Evolutionary conservation across 148 eudicot genomes (phyloP), one percentile per base, ranked within the genome.

Genomic region (Pouteria glomerata): DNA sequence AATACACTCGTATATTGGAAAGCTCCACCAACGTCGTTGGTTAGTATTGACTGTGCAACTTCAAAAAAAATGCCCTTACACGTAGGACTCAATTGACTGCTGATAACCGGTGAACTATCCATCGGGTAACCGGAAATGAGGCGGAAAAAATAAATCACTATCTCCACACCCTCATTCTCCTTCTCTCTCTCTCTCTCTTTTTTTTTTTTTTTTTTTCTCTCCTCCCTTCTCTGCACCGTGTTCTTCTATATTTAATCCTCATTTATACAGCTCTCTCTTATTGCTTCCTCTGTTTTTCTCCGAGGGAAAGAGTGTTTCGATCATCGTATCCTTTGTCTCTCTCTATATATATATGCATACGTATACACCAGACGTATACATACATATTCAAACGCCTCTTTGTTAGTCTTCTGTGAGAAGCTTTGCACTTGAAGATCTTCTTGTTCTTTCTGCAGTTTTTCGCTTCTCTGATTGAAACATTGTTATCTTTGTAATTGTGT

Each of bases 401-500:
- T 18, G 60, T 26, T 57, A 15, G 7, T 53, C 57, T 16, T 23
- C 57, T 53, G 3, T 16, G 18, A 24, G 30, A 55, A 55, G 58
- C 58, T 55, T 55, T 55, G 29, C 58, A 23, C 57, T 55, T 1
- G 62, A 74, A 58, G 72, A 73, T 73, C 76, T 53, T 64, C 3
- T 14, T 19, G 41, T 42, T 65, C 23, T 56, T 18, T 31, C 4
- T 47, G 66, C 16, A 66, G 65, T n/a, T 37, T 48, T 39, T n/a
- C 59, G 35, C 14, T 57, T 37, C 48, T 18, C 13, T 11, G 24
- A 41, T 48, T 50, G 8, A 3, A 48, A 23, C 18, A 35, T 59
- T 57, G 8, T 48, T 19, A 59, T 74, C 55, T 47, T 31, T 10
- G 67, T 4, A 16, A 73, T 35, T 66, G 21, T 37, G 18, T 6